Percentiles rank a stretch among this genome's conserved stretches.
phyloP scores from a whole-genome alignment of 495 filamentous ascomycete genomes.

The Poronia punctata region DNA sequence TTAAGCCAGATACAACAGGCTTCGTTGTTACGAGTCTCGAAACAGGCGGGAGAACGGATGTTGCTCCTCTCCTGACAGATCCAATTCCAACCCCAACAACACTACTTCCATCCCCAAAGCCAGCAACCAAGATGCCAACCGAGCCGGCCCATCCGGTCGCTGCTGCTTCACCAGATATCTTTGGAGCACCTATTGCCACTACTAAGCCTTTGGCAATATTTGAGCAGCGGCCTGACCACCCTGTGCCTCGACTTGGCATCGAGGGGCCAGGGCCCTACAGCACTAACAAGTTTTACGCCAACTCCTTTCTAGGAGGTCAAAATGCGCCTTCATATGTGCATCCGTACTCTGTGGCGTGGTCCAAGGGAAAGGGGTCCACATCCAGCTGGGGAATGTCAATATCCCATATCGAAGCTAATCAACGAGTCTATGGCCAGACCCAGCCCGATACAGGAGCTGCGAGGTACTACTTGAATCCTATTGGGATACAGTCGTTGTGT shows the following conservation, averaged over 20 bases:
- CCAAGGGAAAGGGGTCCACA: slow-evolving; percentile 57
- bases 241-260: slow-evolving; percentile 33
- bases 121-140: neutral
- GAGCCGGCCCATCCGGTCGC: slow-evolving; percentile 13
- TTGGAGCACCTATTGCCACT: slow-evolving; percentile 53
- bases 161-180: slow-evolving; percentile 32
- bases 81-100: slow-evolving; percentile 5
- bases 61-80: slow-evolving; percentile 6
- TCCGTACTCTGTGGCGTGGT: slow-evolving; percentile 78
- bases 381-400: slow-evolving; percentile 71
- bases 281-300: slow-evolving; percentile 92
- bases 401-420: slow-evolving; percentile 59
- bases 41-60: slow-evolving; percentile 1
- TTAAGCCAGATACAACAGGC: slow-evolving; percentile 29
- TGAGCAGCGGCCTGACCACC: slow-evolving; percentile 37
- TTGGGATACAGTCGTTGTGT: slow-evolving; percentile 73
- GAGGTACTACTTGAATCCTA: slow-evolving; percentile 71
- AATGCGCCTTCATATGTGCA: slow-evolving; percentile 67
- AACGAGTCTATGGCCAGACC: slow-evolving; percentile 54
- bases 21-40: slow-evolving; percentile 6
- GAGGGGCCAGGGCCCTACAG: slow-evolving; percentile 47
- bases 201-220: slow-evolving; percentile 51
- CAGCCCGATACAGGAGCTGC: slow-evolving; percentile 47
- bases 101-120: neutral
- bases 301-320: slow-evolving; percentile 76